These are phyloP conservation scores for Senna tora DNA, from an alignment of 306 rosid genomes.

Conservation along the genomic window DNA sequence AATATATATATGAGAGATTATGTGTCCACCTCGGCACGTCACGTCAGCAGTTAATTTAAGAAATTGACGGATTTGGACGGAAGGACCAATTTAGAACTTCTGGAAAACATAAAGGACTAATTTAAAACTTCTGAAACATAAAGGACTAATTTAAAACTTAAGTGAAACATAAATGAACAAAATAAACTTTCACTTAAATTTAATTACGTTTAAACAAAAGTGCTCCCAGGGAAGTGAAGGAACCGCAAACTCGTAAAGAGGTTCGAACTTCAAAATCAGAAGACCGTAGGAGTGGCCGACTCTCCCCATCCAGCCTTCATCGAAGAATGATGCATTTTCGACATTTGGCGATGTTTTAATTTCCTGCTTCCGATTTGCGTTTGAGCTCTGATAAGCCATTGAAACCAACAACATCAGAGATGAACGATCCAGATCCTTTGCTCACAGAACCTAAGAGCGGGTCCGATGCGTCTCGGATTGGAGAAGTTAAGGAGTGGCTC, in stretches of 20 bases:
- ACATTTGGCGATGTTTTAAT: neutral
- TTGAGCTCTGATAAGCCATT: neutral
- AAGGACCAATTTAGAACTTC: too few species aligned
- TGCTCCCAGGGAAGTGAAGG: neutral
- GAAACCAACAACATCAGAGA: conserved; percentile 23
- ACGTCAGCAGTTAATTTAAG: too few species aligned
- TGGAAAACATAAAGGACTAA: too few species aligned
- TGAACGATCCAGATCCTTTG: conserved; percentile 43
- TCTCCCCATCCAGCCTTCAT: neutral
- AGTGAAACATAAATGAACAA: too few species aligned
- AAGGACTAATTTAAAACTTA: too few species aligned
- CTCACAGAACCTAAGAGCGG: conserved; percentile 37
- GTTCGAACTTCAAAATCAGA: neutral
- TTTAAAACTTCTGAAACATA: too few species aligned
- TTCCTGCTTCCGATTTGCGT: neutral
- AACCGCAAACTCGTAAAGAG: neutral
- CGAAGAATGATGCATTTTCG: neutral
- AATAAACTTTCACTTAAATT: too few species aligned
- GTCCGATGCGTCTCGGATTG: conserved; percentile 51
- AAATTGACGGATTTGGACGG: too few species aligned
- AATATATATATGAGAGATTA: too few species aligned
- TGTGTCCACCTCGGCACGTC: too few species aligned
- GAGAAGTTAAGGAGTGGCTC: conserved; percentile 78
- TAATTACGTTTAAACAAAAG: neutral
- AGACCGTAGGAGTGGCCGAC: neutral